Evolutionary conservation across 495 filamentous ascomycete genomes (phyloP), one percentile per base, ranked within the genome.

Genomic region (Parathielavia appendiculata): DNA sequence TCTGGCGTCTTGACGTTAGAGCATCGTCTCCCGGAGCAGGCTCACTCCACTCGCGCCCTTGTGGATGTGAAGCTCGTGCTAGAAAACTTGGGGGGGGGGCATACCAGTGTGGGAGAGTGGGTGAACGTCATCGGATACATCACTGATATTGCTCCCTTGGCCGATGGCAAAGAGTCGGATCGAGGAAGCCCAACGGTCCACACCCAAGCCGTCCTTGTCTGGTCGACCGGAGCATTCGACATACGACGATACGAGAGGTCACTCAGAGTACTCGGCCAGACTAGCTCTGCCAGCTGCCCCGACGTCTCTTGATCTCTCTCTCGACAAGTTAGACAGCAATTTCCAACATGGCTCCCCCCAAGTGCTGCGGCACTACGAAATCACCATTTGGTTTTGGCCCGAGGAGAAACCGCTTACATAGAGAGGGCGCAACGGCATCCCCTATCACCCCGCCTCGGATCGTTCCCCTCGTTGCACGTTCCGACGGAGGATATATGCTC

Each of bases 111-210:
- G 50, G 93, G 93, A n/a, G 81, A 87, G 48, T 98, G 93, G 93
- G 68, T 96, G 19, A 93, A 96, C 69, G 81, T 97, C 0, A 80
- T 96, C 53, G 93, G 92, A 2, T 96, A 96, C 69, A 77, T 95
- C 38, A 72, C 78, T 65, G 62, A 61, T 44, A 52, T 59, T 53
- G 48, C 63, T 38, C 49, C 58, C 54, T 57, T 38, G 47, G 17
- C 63, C 60, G 54, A 49, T 51, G 36, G 36, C 26, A 64, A 54
- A 47, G 38, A 9, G n/a, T 22, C 45, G 22, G 14, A 19, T 23
- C 32, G 20, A 38, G 41, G 23, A 38, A 54, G 19, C 13, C 51
- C 49, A 17, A 51, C 5, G 57, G 79, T 46, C 66, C 68, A 59
- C 41, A 70, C 90, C 30, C 87, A 90, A 63, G 86, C 86, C 0